Evolutionary conservation across 2,329 filamentous ascomycete species (phyloP).

Genomic region (Fusarium xyrophilum): DNA sequence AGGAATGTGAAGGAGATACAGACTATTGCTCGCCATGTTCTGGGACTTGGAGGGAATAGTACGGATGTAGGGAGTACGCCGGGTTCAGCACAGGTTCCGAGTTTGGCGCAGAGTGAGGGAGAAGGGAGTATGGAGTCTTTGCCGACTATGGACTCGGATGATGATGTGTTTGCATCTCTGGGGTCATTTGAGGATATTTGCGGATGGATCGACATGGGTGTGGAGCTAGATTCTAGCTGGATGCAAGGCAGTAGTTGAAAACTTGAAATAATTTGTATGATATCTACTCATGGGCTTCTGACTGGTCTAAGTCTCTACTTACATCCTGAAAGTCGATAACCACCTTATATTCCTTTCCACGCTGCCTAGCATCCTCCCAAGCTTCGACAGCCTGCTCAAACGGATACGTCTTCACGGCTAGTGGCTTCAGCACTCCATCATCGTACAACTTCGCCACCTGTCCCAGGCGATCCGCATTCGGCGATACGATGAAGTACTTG

Average conservation of each 20-base stretch:
- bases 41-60: neutral
- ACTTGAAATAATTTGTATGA: too few species aligned
- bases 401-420: neutral
- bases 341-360: conserved; percentile 7
- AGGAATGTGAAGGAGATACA: conserved; percentile 31
- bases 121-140: neutral
- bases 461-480: neutral
- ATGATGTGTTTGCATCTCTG: neutral
- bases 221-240: neutral
- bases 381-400: conserved; percentile 3
- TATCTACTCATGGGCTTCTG: too few species aligned
- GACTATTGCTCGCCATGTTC: conserved; percentile 30
- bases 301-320: fast-evolving
- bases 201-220: neutral
- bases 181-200: conserved; percentile 16
- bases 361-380: conserved; percentile 5
- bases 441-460: conserved; percentile 1
- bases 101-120: neutral
- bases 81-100: neutral
- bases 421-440: neutral
- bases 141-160: fast-evolving
- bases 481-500: conserved; percentile 39
- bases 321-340: neutral
- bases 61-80: neutral
- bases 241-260: neutral